Conservation (phyloP, 164 flowering plant species). For the Stephania japonica region DNA sequence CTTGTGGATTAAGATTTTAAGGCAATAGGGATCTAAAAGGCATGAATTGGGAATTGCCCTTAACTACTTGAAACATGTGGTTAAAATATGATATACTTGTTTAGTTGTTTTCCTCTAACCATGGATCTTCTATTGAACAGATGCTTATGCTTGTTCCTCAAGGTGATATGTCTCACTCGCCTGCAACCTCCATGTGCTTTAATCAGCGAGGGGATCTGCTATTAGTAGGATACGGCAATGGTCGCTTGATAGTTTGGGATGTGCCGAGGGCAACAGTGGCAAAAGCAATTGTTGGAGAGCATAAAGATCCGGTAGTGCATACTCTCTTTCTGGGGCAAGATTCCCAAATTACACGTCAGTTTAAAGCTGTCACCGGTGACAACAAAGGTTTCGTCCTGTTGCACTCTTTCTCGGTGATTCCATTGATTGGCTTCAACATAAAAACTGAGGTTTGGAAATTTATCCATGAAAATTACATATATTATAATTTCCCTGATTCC, state of each 20-base stretch:
- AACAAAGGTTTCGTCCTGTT: constrained; percentile 76
- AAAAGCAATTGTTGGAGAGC: constrained; percentile 72
- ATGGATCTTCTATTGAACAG: constrained; percentile 33
- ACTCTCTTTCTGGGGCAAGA: constrained; percentile 82
- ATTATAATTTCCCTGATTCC: background rate
- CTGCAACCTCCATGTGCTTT: constrained; percentile 91
- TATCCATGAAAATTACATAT: background rate
- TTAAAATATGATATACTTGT: background rate
- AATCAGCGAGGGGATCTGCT: constrained; percentile 93
- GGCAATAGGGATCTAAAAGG: background rate
- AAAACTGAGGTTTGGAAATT: constrained; percentile 55
- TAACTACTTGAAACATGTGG: background rate
- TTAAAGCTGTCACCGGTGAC: constrained; percentile 89
- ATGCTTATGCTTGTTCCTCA: constrained; percentile 68
- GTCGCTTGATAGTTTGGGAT: constrained; percentile 88
- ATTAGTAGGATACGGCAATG: constrained; percentile 89
- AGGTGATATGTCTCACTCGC: constrained; percentile 66
- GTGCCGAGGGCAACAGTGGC: constrained; percentile 56
- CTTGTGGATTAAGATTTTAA: background rate
- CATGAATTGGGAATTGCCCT: background rate
- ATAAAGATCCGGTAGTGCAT: constrained; percentile 80
- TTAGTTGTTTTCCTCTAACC: background rate
- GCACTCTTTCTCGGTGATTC: constrained; percentile 59
- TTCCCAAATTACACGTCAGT: constrained; percentile 75
- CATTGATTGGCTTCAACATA: constrained; percentile 49